Percentiles rank a stretch among this genome's conserved stretches.
Evolutionary conservation across 2,329 filamentous ascomycete genomes (phyloP).

Genomic region (Penicillium brasilianum): DNA sequence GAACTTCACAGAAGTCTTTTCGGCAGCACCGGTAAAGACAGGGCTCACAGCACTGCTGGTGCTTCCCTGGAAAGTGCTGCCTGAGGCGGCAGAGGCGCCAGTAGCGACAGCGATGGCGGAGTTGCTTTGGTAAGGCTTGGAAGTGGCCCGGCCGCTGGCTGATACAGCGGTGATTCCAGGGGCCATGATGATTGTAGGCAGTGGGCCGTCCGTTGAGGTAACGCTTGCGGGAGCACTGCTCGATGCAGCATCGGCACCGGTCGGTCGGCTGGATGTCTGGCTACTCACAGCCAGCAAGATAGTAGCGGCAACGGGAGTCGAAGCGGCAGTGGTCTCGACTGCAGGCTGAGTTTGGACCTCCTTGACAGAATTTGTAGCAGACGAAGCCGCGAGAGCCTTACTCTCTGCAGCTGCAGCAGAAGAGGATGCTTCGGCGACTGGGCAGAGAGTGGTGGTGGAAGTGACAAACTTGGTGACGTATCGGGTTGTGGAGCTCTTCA

Average conservation of each 20-base stretch:
- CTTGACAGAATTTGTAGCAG: not conserved
- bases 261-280: not conserved
- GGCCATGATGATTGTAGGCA: conserved; percentile 12
- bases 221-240: not conserved
- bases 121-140: not conserved
- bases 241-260: conserved; percentile 3
- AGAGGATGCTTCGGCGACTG: not conserved
- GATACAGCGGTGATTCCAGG: conserved; percentile 1
- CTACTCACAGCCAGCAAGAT: not conserved
- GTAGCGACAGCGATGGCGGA: conserved; percentile 12
- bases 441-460: conserved; percentile 9
- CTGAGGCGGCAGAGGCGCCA: conserved; percentile 2
- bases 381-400: not conserved
- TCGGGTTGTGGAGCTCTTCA: not conserved
- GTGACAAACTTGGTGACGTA: conserved; percentile 9
- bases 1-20: conserved; percentile 23
- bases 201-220: not conserved
- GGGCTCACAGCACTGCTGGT: conserved; percentile 24
- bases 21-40: conserved; percentile 34
- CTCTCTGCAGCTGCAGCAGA: not conserved
- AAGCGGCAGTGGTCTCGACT: not conserved
- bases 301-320: not conserved
- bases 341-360: not conserved
- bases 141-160: not conserved
- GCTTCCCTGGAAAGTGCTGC: conserved; percentile 3